These are phyloP conservation scores for Gymnopilus dilepis DNA, from an alignment of 768 basidiomycete species.

Conservation along the genomic window DNA sequence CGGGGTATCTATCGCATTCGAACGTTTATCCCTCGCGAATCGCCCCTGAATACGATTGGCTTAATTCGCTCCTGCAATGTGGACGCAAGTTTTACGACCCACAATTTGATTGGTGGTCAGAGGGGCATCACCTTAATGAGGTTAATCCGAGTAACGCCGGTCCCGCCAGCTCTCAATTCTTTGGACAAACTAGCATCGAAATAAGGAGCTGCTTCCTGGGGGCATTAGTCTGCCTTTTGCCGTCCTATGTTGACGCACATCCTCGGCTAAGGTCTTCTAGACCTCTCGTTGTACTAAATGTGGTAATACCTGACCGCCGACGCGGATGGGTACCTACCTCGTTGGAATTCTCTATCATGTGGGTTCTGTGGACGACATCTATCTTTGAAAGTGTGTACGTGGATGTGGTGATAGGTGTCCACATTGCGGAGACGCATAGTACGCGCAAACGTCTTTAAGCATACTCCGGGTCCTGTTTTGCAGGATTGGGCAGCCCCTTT, in stretches of 20 bases:
- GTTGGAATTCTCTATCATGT: conserved; percentile 1
- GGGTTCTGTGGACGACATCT: conserved; percentile 1
- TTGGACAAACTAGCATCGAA: neutral
- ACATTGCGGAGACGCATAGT: neutral
- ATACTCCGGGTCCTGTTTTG: neutral
- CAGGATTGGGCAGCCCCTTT: neutral
- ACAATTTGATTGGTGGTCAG: neutral
- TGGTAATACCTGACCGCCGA: neutral
- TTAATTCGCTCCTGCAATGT: neutral
- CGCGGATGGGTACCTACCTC: neutral
- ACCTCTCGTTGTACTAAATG: neutral
- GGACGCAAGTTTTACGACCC: neutral
- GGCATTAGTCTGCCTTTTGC: neutral
- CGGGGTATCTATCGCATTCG: no score
- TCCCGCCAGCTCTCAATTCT: neutral
- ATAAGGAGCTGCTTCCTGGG: neutral
- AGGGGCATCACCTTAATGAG: neutral
- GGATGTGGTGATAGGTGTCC: neutral
- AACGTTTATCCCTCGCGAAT: no score
- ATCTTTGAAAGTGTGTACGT: conserved; percentile 1
- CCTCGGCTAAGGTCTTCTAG: conserved; percentile 3
- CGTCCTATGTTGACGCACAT: neutral
- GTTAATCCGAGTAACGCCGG: neutral
- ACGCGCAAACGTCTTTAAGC: neutral
- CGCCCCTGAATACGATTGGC: neutral